These are phyloP conservation scores for Athelia psychrophila DNA, from an alignment of 1,284 basidiomycete genomes.

Conservation along the genomic window DNA sequence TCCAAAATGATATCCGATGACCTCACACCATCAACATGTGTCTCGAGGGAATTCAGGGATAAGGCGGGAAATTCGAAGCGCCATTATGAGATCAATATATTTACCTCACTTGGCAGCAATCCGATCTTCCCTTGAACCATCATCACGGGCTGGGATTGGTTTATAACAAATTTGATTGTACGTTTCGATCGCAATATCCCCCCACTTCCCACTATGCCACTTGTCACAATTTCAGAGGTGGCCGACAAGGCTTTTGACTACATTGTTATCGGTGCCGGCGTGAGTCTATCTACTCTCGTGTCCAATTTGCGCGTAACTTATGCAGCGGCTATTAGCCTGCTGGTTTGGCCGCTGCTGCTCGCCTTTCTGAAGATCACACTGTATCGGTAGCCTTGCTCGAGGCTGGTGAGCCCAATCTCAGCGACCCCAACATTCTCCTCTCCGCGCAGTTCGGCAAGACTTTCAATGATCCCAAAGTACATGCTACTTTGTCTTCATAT, in stretches of 20 bases:
- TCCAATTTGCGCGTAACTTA: background rate
- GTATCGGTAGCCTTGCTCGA: slow-evolving; percentile 22
- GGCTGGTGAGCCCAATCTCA: slow-evolving; percentile 13
- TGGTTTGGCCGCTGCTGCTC: slow-evolving; percentile 19
- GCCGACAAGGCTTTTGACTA: slow-evolving; percentile 4
- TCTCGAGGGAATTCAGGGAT: too few relatives aligned
- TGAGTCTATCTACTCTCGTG: background rate
- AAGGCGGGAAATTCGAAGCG: too few relatives aligned
- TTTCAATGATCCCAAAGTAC: background rate
- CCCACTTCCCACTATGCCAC: too few relatives aligned
- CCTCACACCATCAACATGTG: too few relatives aligned
- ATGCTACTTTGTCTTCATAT: background rate
- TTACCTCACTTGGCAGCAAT: too few relatives aligned
- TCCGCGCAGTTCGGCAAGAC: slow-evolving; percentile 2
- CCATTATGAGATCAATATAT: too few relatives aligned
- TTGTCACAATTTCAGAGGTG: background rate
- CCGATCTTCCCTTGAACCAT: too few relatives aligned
- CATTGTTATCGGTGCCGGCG: slow-evolving; percentile 5
- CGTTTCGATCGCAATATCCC: too few relatives aligned
- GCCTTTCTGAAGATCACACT: slow-evolving; percentile 16
- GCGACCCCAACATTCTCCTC: slow-evolving; percentile 8
- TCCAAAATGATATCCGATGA: too few relatives aligned
- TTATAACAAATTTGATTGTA: too few relatives aligned
- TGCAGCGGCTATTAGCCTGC: slow-evolving; percentile 17
- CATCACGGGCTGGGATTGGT: too few relatives aligned